Conservation (phyloP, 2,329 filamentous ascomycete genomes). For the Sclerotinia subarctica region DNA sequence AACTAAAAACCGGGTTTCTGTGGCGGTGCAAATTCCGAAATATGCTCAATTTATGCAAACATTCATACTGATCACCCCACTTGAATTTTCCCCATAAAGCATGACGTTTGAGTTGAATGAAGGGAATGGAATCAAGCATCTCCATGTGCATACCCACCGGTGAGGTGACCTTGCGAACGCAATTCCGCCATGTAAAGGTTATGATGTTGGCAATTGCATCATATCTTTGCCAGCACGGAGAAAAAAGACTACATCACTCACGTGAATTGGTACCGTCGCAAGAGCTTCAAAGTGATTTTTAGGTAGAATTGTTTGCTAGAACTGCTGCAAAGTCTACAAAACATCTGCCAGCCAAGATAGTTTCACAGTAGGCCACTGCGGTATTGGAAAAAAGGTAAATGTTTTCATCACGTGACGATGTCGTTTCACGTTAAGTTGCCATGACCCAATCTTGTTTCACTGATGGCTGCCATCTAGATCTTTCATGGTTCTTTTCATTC, state of each 20-base stretch:
- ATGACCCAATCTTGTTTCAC: neutral
- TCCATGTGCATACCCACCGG: neutral
- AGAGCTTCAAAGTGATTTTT: neutral
- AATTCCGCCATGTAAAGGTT: neutral
- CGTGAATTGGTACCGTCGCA: neutral
- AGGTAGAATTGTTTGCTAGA: neutral
- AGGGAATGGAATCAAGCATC: neutral
- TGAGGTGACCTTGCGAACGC: neutral
- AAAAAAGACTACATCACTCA: too few species aligned
- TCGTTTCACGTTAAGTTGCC: neutral
- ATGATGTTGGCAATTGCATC: neutral
- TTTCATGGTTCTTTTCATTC: neutral
- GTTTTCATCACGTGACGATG: neutral
- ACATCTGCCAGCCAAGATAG: neutral
- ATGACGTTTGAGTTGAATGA: neutral
- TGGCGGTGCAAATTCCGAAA: conserved; percentile 4
- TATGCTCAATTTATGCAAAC: neutral
- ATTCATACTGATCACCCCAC: neutral
- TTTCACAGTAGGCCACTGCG: too few species aligned
- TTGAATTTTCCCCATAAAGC: neutral
- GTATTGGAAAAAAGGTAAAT: neutral
- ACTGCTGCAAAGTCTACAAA: neutral
- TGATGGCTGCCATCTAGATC: neutral
- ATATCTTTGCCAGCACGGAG: neutral
- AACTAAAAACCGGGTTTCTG: neutral